Evolutionary conservation across 441 rosid genomes (phyloP), one percentile per base, ranked within the genome.

Genomic region (Mallotus repandus): DNA sequence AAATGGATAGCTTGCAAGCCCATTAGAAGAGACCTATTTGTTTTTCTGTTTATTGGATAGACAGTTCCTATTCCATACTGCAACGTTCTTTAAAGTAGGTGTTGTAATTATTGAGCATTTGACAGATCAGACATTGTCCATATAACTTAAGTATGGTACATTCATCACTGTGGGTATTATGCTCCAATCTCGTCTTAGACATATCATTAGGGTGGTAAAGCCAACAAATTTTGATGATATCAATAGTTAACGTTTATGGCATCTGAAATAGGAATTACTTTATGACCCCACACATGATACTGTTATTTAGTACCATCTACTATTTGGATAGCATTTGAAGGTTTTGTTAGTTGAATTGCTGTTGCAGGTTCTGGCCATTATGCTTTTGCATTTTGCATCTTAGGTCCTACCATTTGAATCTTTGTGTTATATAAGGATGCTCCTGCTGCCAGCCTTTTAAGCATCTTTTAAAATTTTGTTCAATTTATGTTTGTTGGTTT

Each of bases 331-430:
- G 25, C 0, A 0, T 16, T 15, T 15, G 3, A 11, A 48, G 58
- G 19, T 43, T 15, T 22, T 22, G 16, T 70, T 45, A 14, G 43
- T 48, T 59, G 41, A 32, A 52, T 49, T 67, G 53, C 56, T 52
- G 12, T 49, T 19, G 35, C 4, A 38, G 22, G 41, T n/a, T 49
- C 4, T 12, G 15, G 41, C 53, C 15, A 45, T 43, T 69, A 12
- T 57, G 38, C 72, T 55, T 69, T 19, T 50, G 59, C 68, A n/a
- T 50, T 60, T 35, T 62, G n/a, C 64, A 56, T 45, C 45, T 49
- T 29, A 7, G 6, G 48, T n/a, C 21, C 4, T 4, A 25, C n/a
- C 46, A 48, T 46, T 45, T 56, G 16, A n/a, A 65, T 15, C n/a
- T 2, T 63, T 16, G 15, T 45, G 45, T 56, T 56, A 4, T 58